Percentiles rank a stretch among this genome's conserved stretches.
These are phyloP conservation scores for Laburnicola sp. DNA, from an alignment of 2,329 filamentous ascomycete genomes.

Conservation along the genomic window DNA sequence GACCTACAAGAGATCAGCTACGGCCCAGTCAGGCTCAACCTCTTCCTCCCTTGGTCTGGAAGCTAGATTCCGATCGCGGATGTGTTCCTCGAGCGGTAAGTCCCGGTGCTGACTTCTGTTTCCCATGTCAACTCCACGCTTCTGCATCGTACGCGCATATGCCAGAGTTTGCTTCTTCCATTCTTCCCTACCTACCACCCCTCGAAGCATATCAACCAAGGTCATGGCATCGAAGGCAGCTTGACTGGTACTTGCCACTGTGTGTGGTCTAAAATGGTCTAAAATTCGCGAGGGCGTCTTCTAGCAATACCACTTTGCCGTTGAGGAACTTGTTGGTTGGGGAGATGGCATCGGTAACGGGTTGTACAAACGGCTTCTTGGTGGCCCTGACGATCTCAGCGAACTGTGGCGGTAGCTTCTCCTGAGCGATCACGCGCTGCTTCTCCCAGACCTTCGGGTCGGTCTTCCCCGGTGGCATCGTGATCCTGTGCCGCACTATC, in stretches of 20 bases:
- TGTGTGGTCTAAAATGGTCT: conserved; percentile 54
- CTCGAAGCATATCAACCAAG: conserved; percentile 46
- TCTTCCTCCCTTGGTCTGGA: conserved; percentile 30
- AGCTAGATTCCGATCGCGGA: conserved; percentile 28
- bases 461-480: conserved; percentile 50
- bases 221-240: conserved; percentile 51
- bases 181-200: conserved; percentile 37
- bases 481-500: conserved; percentile 48
- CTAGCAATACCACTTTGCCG: conserved; percentile 51
- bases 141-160: conserved; percentile 45
- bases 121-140: conserved; percentile 46
- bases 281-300: conserved; percentile 53
- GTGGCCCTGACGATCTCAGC: conserved; percentile 49
- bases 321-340: conserved; percentile 44
- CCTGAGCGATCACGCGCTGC: conserved; percentile 37
- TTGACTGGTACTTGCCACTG: conserved; percentile 53
- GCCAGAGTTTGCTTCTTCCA: conserved; percentile 46
- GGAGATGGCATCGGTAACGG: conserved; percentile 50
- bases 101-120: conserved; percentile 47
- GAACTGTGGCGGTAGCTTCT: conserved; percentile 46
- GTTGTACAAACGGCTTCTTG: conserved; percentile 51
- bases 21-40: conserved; percentile 30
- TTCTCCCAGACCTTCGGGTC: conserved; percentile 45
- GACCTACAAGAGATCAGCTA: conserved; percentile 12
- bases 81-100: conserved; percentile 28